These are phyloP conservation scores for Chaetothyriales sp. DNA, from an alignment of 2,329 filamentous ascomycete species.

Conservation along the genomic window DNA sequence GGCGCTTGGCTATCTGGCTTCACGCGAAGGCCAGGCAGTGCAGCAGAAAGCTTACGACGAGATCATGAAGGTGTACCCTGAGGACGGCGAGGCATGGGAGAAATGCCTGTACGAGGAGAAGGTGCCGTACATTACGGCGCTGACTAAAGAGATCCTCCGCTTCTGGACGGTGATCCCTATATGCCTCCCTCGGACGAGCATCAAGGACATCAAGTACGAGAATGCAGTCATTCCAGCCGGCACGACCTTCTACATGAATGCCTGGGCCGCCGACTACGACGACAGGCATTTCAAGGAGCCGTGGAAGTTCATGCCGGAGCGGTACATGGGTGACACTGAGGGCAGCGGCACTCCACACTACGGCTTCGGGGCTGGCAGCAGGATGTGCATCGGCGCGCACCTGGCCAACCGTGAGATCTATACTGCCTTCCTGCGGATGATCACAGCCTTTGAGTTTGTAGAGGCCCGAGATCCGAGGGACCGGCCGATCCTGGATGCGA, in stretches of 20 bases:
- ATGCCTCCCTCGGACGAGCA: slow-evolving; percentile 57
- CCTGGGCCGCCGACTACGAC: slow-evolving; percentile 64
- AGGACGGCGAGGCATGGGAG: slow-evolving; percentile 59
- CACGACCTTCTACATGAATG: slow-evolving; percentile 72
- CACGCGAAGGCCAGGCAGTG: slow-evolving; percentile 51
- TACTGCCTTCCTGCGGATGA: slow-evolving; percentile 45
- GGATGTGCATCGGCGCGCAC: slow-evolving; percentile 52
- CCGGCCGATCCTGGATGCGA: slow-evolving; percentile 40
- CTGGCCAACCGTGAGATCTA: slow-evolving; percentile 51
- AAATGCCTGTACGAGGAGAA: slow-evolving; percentile 60
- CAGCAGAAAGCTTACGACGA: slow-evolving; percentile 57
- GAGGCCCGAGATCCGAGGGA: slow-evolving; percentile 35
- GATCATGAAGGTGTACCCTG: slow-evolving; percentile 56
- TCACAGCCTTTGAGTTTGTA: slow-evolving; percentile 45
- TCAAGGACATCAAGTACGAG: slow-evolving; percentile 59
- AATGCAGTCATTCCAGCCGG: slow-evolving; percentile 56
- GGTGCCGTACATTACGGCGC: slow-evolving; percentile 59
- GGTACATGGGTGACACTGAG: slow-evolving; percentile 46
- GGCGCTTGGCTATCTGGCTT: slow-evolving; percentile 64
- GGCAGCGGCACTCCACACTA: slow-evolving; percentile 46
- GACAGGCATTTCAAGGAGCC: slow-evolving; percentile 52
- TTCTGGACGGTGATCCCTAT: slow-evolving; percentile 73
- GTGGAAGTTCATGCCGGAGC: slow-evolving; percentile 52
- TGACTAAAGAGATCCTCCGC: slow-evolving; percentile 65
- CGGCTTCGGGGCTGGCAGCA: slow-evolving; percentile 48